Conservation (phyloP, 139 green algal genomes). For the Tetradesmus obliquus region DNA sequence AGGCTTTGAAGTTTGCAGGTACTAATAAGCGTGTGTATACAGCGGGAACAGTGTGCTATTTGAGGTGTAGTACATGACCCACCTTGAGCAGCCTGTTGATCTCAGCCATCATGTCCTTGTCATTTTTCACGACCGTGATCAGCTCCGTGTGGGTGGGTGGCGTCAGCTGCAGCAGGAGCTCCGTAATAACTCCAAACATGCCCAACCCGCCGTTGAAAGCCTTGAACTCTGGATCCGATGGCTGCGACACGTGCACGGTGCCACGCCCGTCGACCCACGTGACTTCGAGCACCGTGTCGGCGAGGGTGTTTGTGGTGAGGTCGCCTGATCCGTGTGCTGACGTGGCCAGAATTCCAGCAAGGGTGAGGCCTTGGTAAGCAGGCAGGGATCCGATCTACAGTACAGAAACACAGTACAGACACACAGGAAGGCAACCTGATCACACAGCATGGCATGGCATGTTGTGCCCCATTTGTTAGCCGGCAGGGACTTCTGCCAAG, state of each 20-base stretch:
- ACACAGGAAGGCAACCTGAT: not conserved
- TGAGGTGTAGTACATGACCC: too few species aligned
- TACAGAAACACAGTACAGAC: not conserved
- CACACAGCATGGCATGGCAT: too few species aligned
- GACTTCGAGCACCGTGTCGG: not conserved
- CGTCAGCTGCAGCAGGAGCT: slow-evolving; percentile 28
- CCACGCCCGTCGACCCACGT: slow-evolving; percentile 28
- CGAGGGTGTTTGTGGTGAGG: not conserved
- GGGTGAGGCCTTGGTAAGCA: not conserved
- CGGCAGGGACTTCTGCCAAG: too few species aligned
- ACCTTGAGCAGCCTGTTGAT: slow-evolving; percentile 33
- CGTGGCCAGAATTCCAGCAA: slow-evolving; percentile 4
- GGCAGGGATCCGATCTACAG: not conserved
- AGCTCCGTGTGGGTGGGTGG: slow-evolving; percentile 8
- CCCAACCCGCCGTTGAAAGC: slow-evolving; percentile 10
- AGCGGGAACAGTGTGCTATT: too few species aligned
- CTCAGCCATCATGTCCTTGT: slow-evolving; percentile 18
- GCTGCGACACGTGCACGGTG: not conserved
- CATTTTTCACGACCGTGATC: not conserved
- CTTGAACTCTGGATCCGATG: not conserved
- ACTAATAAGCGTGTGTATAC: too few species aligned
- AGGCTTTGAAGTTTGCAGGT: too few species aligned
- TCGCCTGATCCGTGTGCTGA: slow-evolving; percentile 21
- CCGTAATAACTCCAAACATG: slow-evolving; percentile 26
- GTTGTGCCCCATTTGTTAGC: too few species aligned